Conservation (phyloP, 345 rosid genomes). For the Lumnitzera racemosa region DNA sequence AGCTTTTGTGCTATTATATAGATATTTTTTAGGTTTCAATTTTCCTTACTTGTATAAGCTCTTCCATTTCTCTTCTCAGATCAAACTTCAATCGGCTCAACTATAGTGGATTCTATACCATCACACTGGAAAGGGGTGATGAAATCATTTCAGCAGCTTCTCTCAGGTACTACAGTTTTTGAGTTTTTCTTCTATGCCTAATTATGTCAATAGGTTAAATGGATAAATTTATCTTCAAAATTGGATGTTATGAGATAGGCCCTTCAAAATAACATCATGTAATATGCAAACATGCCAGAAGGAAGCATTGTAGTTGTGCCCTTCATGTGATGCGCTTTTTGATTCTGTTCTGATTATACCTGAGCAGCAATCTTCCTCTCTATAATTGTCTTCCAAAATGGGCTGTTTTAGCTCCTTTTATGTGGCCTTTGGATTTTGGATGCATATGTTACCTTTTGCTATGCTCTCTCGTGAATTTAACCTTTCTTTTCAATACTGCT, state of each 20-base stretch:
- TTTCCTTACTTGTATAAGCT: conserved; percentile 1
- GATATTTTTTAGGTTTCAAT: neutral
- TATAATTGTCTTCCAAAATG: neutral
- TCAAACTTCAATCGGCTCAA: conserved; percentile 80
- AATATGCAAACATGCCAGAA: no score
- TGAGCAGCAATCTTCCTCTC: neutral
- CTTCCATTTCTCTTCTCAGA: conserved; percentile 24
- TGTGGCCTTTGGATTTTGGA: no score
- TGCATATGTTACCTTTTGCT: no score
- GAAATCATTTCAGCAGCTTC: conserved; percentile 81
- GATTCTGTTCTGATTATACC: no score
- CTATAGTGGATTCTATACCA: conserved; percentile 70
- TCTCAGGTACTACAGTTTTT: conserved; percentile 44
- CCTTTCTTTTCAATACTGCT: neutral
- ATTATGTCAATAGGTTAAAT: no score
- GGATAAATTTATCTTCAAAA: no score
- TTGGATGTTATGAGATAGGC: no score
- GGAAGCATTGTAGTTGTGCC: no score
- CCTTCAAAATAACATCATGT: no score
- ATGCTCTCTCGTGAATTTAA: neutral
- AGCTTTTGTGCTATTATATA: neutral
- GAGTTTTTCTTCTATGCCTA: neutral
- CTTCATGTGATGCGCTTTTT: no score
- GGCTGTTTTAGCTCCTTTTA: no score
- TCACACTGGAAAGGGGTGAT: conserved; percentile 81